Evolutionary conservation across 768 basidiomycete species (phyloP).

Genomic region (Inosperma sp.): DNA sequence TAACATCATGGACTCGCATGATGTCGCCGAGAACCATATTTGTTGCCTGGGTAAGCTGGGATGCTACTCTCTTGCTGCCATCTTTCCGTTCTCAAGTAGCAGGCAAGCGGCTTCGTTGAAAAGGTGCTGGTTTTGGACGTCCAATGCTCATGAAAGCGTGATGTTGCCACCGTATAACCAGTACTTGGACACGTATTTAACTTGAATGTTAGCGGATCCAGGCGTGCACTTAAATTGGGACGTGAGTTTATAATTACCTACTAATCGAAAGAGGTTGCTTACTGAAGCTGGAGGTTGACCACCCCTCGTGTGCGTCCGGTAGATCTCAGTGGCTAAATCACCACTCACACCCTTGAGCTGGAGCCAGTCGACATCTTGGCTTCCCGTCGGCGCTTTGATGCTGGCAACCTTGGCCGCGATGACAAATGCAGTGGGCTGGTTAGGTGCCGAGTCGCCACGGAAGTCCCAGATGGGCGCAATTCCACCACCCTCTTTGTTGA

Average conservation of each 20-base stretch:
- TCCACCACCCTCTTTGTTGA: slow-evolving; percentile 42
- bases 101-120: too few species aligned
- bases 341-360: slow-evolving; percentile 45
- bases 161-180: slow-evolving; percentile 22
- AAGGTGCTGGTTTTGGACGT: too few species aligned
- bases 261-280: slow-evolving; percentile 14
- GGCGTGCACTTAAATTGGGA: slow-evolving; percentile 30
- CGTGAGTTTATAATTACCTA: background rate
- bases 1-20: too few species aligned
- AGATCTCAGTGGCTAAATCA: slow-evolving; percentile 45
- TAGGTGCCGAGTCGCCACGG: slow-evolving; percentile 37
- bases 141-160: background rate
- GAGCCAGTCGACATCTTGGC: slow-evolving; percentile 52
- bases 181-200: slow-evolving; percentile 51
- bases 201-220: slow-evolving; percentile 38
- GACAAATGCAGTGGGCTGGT: slow-evolving; percentile 43
- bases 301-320: slow-evolving; percentile 47
- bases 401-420: slow-evolving; percentile 40
- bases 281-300: slow-evolving; percentile 53
- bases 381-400: slow-evolving; percentile 39
- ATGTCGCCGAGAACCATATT: too few species aligned
- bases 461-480: slow-evolving; percentile 55
- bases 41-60: too few species aligned
- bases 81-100: too few species aligned
- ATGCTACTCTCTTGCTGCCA: too few species aligned